Evolutionary conservation across 2,329 filamentous ascomycete genomes (phyloP).

Genomic region (Penicillium brevicompactum): DNA sequence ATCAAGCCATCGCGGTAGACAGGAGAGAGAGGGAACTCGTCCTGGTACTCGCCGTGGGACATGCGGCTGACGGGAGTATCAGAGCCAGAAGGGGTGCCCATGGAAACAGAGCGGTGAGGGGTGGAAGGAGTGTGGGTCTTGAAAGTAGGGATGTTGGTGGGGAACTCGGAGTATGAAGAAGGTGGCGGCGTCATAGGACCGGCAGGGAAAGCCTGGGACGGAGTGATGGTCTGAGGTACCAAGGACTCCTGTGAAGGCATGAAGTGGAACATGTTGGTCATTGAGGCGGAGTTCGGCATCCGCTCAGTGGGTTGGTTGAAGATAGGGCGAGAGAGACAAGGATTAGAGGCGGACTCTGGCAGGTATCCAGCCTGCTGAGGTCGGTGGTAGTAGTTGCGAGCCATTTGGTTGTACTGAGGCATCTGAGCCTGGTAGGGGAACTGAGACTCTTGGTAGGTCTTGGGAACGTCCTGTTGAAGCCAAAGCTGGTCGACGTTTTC

Average conservation of each 20-base stretch:
- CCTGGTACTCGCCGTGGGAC: slow-evolving; percentile 39
- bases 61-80: slow-evolving; percentile 40
- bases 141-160: slow-evolving; percentile 35
- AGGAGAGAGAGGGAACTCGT: slow-evolving; percentile 39
- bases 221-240: slow-evolving; percentile 40
- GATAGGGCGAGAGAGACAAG: slow-evolving; percentile 42
- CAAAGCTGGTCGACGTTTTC: slow-evolving; percentile 42
- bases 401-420: slow-evolving; percentile 39
- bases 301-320: slow-evolving; percentile 39
- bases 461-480: slow-evolving; percentile 39
- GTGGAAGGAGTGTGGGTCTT: slow-evolving; percentile 41
- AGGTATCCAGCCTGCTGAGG: slow-evolving; percentile 35
- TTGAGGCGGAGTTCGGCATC: slow-evolving; percentile 37
- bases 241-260: slow-evolving; percentile 38
- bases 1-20: slow-evolving; percentile 34
- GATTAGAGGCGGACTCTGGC: slow-evolving; percentile 42
- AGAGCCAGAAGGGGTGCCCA: slow-evolving; percentile 37
- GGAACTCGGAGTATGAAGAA: slow-evolving; percentile 41
- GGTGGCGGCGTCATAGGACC: slow-evolving; percentile 40
- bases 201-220: slow-evolving; percentile 35
- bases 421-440: slow-evolving; percentile 38
- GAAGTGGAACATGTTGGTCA: slow-evolving; percentile 42
- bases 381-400: slow-evolving; percentile 37
- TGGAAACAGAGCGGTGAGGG: slow-evolving; percentile 37
- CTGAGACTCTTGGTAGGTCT: slow-evolving; percentile 35